Percentiles rank a stretch among this genome's conserved stretches.
Conservation (phyloP, 192 early-diverging fungal species). For the Podila epicladia region DNA sequence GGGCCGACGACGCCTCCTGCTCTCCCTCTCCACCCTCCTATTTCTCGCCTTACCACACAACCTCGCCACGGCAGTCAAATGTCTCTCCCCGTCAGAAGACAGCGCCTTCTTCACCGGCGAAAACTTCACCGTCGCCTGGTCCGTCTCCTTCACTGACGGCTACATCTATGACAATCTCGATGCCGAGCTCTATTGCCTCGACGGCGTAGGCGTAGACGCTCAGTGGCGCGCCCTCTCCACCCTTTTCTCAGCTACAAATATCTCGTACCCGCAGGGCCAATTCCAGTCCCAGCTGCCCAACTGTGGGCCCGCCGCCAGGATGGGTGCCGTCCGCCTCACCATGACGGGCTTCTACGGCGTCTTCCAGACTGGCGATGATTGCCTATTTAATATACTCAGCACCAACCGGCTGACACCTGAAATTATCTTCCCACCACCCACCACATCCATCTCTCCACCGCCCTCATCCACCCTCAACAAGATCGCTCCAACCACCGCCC, state of each 20-base stretch:
- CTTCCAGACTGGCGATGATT: not conserved
- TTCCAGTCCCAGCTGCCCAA: slow-evolving; percentile 8
- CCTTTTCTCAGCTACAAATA: not conserved
- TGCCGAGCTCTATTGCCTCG: slow-evolving; percentile 25
- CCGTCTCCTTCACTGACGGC: slow-evolving; percentile 9
- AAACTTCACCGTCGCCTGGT: slow-evolving; percentile 12
- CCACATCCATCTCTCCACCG: not conserved
- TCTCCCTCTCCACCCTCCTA: not conserved
- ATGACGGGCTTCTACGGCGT: not conserved
- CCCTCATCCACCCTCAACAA: not conserved
- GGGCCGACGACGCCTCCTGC: not conserved
- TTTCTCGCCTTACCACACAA: not conserved
- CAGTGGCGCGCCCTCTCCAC: slow-evolving; percentile 12
- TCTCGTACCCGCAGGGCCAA: not conserved
- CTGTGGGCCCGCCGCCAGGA: slow-evolving; percentile 9
- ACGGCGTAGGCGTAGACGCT: not conserved
- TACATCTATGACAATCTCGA: slow-evolving; percentile 10
- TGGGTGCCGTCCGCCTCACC: slow-evolving; percentile 9
- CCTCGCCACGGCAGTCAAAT: slow-evolving; percentile 21
- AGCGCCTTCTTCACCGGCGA: slow-evolving; percentile 11
- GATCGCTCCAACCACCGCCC: not conserved
- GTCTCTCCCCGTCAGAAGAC: not conserved
- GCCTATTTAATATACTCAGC: slow-evolving; percentile 10
- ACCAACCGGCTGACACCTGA: not conserved
- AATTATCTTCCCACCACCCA: too few species aligned